Evolutionary conservation across 2,329 filamentous ascomycete species (phyloP), one percentile per base, ranked within the genome.

Genomic region (Capronia epimyces): DNA sequence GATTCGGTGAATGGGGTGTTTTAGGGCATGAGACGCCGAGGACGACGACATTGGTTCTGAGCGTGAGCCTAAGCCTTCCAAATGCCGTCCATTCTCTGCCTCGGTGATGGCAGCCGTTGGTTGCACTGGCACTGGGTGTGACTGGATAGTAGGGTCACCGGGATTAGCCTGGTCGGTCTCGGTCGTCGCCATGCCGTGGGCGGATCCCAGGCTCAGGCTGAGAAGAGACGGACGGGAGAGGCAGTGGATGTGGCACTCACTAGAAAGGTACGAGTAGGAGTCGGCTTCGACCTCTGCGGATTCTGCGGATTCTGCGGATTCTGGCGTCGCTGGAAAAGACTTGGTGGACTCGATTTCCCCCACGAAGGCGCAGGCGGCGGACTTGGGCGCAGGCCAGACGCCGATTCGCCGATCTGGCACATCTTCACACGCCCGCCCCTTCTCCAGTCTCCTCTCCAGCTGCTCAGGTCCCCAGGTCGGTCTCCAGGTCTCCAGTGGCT

Each of bases 1-100:
- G 37, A 62, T 52, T 20, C 56, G 50, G 36, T 62, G 59, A 25
- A 54, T 45, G 25, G 55, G 52, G 25, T 27, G 44, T 43, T 59
- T 59, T 21, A 31, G 20, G 4, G 24, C 4, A 15, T n/a, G 24
- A 15, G 40, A 27, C 22, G 13, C 13, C 7, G 36, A 12, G 9
- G 45, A 39, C 7, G 53, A 31, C n/a, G 46, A 42, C 15, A 25
- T 21, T 21, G 39, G 41, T 12, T 31, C 27, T 45, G 43, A 24
- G 16, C 12, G 15, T 21, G 39, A 36, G 7, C 24, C 27, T 45
- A 36, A 24, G 16, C 12, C 39, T 16, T 22, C 20, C 20, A 24
- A 12, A 25, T 24, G 21, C 25, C 34, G 34, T 10, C 31, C 31
- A 16, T 40, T 21, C 36, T 49, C 36, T 4, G 49, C 39, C 16